Evolutionary conservation across 495 filamentous ascomycete genomes (phyloP).

Genomic region (Pyrenopolyporus hunteri): DNA sequence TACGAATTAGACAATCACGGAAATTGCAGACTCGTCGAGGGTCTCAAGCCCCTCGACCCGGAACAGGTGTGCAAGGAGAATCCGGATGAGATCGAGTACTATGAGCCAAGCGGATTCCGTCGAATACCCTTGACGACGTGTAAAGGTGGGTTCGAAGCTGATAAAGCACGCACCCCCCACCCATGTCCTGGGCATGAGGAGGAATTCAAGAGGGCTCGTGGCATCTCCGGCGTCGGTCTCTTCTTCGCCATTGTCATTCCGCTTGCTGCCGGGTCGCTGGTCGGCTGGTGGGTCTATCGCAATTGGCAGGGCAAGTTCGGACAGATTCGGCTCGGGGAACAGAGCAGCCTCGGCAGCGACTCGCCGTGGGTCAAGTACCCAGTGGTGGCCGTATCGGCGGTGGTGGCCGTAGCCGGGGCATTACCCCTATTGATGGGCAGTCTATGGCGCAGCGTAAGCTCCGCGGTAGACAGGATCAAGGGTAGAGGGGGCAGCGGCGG

Average conservation of each 20-base stretch:
- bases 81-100: conserved; percentile 72
- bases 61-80: conserved; percentile 68
- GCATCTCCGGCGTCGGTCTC: conserved; percentile 73
- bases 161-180: conserved; percentile 60
- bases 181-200: conserved; percentile 79
- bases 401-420: conserved; percentile 76
- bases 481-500: conserved; percentile 43
- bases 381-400: conserved; percentile 74
- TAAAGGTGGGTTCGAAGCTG: conserved; percentile 70
- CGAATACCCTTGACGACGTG: conserved; percentile 89
- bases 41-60: conserved; percentile 70
- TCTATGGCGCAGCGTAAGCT: conserved; percentile 67
- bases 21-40: conserved; percentile 75
- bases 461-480: conserved; percentile 53
- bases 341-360: conserved; percentile 63
- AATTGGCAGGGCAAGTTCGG: conserved; percentile 92
- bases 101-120: conserved; percentile 85
- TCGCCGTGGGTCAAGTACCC: conserved; percentile 77
- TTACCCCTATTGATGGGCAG: conserved; percentile 72
- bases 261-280: conserved; percentile 66
- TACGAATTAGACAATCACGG: conserved; percentile 77
- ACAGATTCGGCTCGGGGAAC: conserved; percentile 81
- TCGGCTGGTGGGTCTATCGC: conserved; percentile 85
- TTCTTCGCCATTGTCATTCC: conserved; percentile 86
- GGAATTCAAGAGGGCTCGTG: conserved; percentile 74